Evolutionary conservation across 768 basidiomycete species (phyloP).

Genomic region (Lactarius hatsudake): DNA sequence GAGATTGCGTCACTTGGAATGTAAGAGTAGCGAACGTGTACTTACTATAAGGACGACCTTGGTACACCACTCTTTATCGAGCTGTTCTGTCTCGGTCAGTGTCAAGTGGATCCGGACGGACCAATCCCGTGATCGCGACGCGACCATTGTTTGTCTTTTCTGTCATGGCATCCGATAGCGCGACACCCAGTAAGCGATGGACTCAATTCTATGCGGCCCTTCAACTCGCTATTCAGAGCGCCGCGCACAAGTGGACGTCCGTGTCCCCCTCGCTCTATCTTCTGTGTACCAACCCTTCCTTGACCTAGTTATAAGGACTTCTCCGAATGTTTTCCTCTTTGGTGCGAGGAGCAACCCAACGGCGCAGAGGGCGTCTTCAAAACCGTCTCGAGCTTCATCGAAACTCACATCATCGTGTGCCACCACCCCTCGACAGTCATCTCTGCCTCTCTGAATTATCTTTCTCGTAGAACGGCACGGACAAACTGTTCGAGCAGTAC

Average conservation of each 20-base stretch:
- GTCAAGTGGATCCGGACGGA: not conserved
- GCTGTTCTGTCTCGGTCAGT: too few relatives aligned
- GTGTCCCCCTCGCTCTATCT: slow-evolving; percentile 28
- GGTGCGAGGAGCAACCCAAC: slow-evolving; percentile 39
- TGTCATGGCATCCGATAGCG: slow-evolving; percentile 32
- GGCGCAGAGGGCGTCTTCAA: slow-evolving; percentile 41
- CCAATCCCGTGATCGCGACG: slow-evolving; percentile 12
- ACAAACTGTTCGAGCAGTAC: slow-evolving; percentile 67
- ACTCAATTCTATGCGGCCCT: slow-evolving; percentile 50
- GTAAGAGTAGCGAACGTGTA: too few relatives aligned
- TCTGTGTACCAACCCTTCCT: not conserved
- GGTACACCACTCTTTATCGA: too few relatives aligned
- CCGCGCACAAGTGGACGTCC: slow-evolving; percentile 54
- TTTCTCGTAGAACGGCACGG: slow-evolving; percentile 53
- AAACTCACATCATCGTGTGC: slow-evolving; percentile 51
- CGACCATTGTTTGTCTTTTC: not conserved
- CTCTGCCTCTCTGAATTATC: not conserved
- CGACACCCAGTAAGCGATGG: slow-evolving; percentile 44
- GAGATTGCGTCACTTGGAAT: too few relatives aligned
- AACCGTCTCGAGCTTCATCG: slow-evolving; percentile 68
- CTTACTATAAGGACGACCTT: too few relatives aligned
- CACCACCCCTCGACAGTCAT: not conserved
- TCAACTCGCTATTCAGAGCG: slow-evolving; percentile 51
- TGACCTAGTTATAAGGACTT: slow-evolving; percentile 47
- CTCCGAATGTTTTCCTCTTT: slow-evolving; percentile 39